Base-by-base conservation (phyloP, 352 stramenopile species). In the Phytophthora foliorum region DNA sequence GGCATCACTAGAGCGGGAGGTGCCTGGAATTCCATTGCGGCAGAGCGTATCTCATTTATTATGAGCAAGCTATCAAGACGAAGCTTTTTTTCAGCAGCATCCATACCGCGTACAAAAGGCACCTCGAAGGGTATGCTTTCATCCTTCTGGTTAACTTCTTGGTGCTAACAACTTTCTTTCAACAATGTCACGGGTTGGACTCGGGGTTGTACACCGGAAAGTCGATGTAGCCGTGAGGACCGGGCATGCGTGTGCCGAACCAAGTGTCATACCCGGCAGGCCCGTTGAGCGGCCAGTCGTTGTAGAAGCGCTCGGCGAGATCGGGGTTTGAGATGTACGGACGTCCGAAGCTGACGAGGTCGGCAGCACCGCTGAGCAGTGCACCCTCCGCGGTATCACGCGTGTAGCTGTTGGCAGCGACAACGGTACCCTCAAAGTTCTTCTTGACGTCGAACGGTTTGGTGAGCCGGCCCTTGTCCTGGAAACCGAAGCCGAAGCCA, bases 401-500 rank as follows among this genome's bases (percentile, higher is more conserved):
- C 9, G 65, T 70, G 62, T 79, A 84, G 65, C 58, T 78, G 57
- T 72, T 79, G 19, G 66, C 60, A 8, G 58, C 74, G 1, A 81
- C 57, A 1, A 81, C 66, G 2, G 59, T 69, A 1, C 70, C 74
- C 10, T 72, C 54, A 58, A 77, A 81, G 56, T 70, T 36, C 19
- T 66, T 69, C 67, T 82, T 80, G 49, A 74, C 74, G 25, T 78
- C 71, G 44, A 78, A 67, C 2, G 67, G 53, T 39, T 72, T 78
- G 22, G 67, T 67, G 9, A 81, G 44, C 1, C 8, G 65, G 0
- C 57, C 50, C 29, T 83, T 78, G 57, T 78, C 60, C 44, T 84
- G 74, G 34, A 74, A 79, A 8, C 71, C 71, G 29, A 85, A 85
- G 22, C 71, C 74, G 19, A 77, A 76, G 22, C 67, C 71, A 29